phyloP scores from a whole-genome alignment of 1,139 yeast genomes.

The Casaregolazyma suthepensis region DNA sequence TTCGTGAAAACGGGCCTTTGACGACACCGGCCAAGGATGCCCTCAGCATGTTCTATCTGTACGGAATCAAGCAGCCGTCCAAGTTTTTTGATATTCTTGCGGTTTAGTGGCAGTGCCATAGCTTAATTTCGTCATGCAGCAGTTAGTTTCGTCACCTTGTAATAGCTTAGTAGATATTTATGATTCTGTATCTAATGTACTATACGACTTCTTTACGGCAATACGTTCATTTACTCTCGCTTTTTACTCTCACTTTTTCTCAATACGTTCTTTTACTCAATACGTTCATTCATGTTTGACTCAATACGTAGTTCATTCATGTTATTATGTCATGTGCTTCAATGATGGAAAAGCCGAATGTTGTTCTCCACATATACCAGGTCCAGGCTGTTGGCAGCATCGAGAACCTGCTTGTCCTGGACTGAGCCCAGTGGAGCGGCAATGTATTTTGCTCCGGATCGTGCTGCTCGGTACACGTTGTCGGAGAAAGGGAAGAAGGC shows the following conservation, averaged over 20 bases:
- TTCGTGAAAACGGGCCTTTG: slow-evolving; percentile 11
- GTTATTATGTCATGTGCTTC: slow-evolving; percentile 19
- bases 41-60: slow-evolving; percentile 17
- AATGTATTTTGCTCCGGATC: slow-evolving; percentile 90
- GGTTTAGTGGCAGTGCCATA: too few species aligned
- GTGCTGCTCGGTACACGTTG: slow-evolving; percentile 94
- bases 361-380: slow-evolving; percentile 92
- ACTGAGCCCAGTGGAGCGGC: slow-evolving; percentile 98
- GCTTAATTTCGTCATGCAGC: too few species aligned
- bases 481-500: slow-evolving; percentile 99
- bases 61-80: neutral
- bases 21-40: slow-evolving; percentile 22
- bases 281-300: too few species aligned
- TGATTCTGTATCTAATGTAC: neutral
- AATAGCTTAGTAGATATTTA: neutral
- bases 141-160: too few species aligned
- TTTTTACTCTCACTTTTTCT: too few species aligned
- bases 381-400: slow-evolving; percentile 86
- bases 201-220: neutral
- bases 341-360: slow-evolving; percentile 96
- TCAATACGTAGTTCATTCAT: neutral
- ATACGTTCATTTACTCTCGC: too few species aligned
- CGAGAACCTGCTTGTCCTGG: slow-evolving; percentile 93
- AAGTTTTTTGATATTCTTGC: neutral
- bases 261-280: too few species aligned